Evolutionary conservation across 345 rosid species (phyloP).

Genomic region (Moricandia moricandioides): DNA sequence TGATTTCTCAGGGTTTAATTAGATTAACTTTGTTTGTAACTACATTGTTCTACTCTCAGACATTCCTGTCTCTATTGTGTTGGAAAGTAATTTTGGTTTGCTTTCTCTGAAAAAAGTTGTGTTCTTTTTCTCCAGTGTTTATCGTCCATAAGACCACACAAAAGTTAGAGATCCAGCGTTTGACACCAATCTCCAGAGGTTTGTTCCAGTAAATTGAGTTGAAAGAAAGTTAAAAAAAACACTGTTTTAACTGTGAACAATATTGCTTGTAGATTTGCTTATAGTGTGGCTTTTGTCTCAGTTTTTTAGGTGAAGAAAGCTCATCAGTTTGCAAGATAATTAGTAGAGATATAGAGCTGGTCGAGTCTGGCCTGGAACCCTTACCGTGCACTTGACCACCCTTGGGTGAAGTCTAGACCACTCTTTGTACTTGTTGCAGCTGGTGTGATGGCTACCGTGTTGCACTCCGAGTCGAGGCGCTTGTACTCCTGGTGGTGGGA

Average conservation of each 20-base stretch:
- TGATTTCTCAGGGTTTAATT: constrained; percentile 9
- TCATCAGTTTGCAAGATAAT: neutral
- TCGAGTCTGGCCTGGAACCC: constrained; percentile 72
- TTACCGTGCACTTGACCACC: constrained; percentile 46
- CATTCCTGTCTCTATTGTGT: constrained; percentile 8
- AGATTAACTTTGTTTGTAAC: neutral
- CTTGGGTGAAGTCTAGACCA: constrained; percentile 61
- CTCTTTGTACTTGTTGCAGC: constrained; percentile 44
- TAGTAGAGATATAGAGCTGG: constrained; percentile 21
- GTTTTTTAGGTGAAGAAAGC: constrained; percentile 26
- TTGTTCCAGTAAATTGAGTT: constrained; percentile 3
- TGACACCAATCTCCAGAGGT: constrained; percentile 7
- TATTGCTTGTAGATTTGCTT: neutral
- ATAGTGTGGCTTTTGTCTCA: constrained; percentile 14
- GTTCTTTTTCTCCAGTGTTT: neutral
- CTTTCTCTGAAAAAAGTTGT: constrained; percentile 12
- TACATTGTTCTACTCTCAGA: neutral
- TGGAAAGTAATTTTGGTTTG: constrained; percentile 7
- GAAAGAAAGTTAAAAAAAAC: neutral
- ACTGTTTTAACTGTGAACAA: neutral
- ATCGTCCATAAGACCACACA: constrained; percentile 3
- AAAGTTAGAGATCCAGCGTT: constrained; percentile 8
- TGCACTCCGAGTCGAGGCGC: constrained; percentile 62
- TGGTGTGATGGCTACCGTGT: constrained; percentile 65
- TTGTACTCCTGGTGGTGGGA: constrained; percentile 99